phyloP scores from a whole-genome alignment of 2,329 filamentous ascomycete species.

The Penicillium frequentans region DNA sequence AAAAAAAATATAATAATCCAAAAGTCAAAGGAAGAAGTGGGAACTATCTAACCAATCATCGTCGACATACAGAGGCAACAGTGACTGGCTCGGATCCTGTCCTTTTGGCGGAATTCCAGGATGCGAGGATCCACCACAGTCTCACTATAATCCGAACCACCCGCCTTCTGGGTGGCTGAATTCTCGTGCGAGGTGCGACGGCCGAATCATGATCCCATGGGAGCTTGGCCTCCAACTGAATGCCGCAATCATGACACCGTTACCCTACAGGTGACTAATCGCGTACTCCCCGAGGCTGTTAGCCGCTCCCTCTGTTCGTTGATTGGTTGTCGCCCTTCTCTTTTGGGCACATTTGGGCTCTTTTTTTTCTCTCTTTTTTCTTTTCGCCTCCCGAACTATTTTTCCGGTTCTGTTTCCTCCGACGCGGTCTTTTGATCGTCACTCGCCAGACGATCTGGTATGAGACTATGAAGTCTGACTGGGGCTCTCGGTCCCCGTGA shows the following conservation, averaged over 20 bases:
- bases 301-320: conserved; percentile 9
- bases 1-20: not conserved
- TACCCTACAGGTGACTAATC: conserved; percentile 19
- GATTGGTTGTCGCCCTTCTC: conserved; percentile 4
- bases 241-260: conserved; percentile 20
- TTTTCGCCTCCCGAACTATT: not conserved
- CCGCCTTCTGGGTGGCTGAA: conserved; percentile 14
- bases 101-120: conserved; percentile 16
- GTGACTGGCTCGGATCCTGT: conserved; percentile 6
- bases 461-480: conserved; percentile 3
- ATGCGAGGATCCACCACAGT: conserved; percentile 18
- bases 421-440: conserved; percentile 4
- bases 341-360: not conserved
- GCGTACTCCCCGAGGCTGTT: conserved; percentile 20
- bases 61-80: not conserved
- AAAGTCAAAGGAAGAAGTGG: conserved; percentile 1
- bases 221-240: not conserved
- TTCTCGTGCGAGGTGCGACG: conserved; percentile 10
- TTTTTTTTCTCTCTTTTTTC: conserved; percentile 1
- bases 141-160: conserved; percentile 24
- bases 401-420: conserved; percentile 1
- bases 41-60: not conserved
- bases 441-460: conserved; percentile 3
- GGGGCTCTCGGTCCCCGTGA: conserved; percentile 3
- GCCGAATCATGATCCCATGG: conserved; percentile 6